Conservation (phyloP, 2,329 filamentous ascomycete genomes). For the Penicillium sp. region DNA sequence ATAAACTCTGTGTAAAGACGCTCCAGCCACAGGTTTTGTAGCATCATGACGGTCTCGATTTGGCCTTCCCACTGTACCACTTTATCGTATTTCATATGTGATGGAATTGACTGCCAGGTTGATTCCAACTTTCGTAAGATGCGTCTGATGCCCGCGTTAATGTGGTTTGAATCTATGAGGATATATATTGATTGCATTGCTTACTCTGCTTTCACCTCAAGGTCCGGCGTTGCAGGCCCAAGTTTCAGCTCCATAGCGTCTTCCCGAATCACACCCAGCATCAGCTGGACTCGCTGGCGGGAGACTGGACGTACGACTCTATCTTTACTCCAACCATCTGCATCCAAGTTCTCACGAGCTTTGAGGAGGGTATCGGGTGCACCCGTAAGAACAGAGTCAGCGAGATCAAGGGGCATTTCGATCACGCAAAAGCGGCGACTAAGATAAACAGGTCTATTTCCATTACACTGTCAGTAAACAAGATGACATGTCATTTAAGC, state of each 20-base stretch:
- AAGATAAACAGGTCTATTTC: slow-evolving; percentile 2
- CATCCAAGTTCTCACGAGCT: slow-evolving; percentile 4
- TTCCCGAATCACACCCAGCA: slow-evolving; percentile 3
- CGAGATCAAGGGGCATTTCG: slow-evolving; percentile 9
- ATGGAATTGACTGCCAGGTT: slow-evolving; percentile 7
- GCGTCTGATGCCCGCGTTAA: not conserved
- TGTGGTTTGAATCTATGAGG: not conserved
- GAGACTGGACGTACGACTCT: slow-evolving; percentile 4
- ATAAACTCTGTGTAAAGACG: not conserved
- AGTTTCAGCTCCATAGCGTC: not conserved
- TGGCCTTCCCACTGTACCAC: not conserved
- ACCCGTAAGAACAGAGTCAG: slow-evolving; percentile 4
- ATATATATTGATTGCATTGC: not conserved
- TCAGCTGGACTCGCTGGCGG: slow-evolving; percentile 2
- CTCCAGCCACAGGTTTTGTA: not conserved
- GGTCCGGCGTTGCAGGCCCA: not conserved
- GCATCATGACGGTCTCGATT: not conserved
- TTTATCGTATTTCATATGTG: slow-evolving; percentile 6
- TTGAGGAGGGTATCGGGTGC: not conserved
- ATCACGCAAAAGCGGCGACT: slow-evolving; percentile 8
- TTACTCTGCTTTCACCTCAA: not conserved
- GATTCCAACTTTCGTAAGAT: not conserved
- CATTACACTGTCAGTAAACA: not conserved
- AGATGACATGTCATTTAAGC: not conserved
- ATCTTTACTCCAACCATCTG: slow-evolving; percentile 8